Conservation (phyloP, 2,329 filamentous ascomycete species). For the Beauveria australis region DNA sequence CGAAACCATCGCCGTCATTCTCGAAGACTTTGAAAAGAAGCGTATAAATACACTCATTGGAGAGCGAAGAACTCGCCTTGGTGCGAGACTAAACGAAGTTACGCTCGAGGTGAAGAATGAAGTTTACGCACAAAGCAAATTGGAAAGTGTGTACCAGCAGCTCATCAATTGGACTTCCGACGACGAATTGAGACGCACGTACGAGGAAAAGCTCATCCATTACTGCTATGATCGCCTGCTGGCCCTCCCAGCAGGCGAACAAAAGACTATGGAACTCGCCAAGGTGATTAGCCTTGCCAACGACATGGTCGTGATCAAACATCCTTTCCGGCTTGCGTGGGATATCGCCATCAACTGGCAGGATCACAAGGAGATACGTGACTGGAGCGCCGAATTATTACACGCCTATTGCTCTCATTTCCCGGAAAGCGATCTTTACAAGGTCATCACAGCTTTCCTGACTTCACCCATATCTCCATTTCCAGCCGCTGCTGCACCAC, state of each 20-base stretch:
- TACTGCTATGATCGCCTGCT: conserved; percentile 72
- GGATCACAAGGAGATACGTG: conserved; percentile 63
- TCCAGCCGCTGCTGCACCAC: conserved; percentile 33
- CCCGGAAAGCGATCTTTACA: conserved; percentile 71
- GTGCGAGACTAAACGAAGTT: conserved; percentile 74
- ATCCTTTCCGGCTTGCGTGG: conserved; percentile 86
- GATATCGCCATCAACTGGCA: conserved; percentile 84
- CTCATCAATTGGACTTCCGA: conserved; percentile 87
- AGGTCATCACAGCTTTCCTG: conserved; percentile 74
- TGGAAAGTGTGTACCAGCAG: conserved; percentile 74
- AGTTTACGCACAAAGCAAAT: conserved; percentile 63
- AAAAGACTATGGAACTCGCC: conserved; percentile 62
- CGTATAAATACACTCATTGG: conserved; percentile 85
- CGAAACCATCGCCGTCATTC: conserved; percentile 70
- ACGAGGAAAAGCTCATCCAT: conserved; percentile 83
- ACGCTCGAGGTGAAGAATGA: conserved; percentile 82
- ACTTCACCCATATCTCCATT: conserved; percentile 81
- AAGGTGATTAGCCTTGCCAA: conserved; percentile 70
- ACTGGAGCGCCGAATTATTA: conserved; percentile 71
- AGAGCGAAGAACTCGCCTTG: conserved; percentile 78
- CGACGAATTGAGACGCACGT: conserved; percentile 72
- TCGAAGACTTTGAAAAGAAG: conserved; percentile 80
- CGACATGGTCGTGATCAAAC: conserved; percentile 94
- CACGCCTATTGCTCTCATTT: conserved; percentile 78
- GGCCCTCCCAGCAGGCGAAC: conserved; percentile 52